phyloP scores from a whole-genome alignment of 2,329 filamentous ascomycete genomes.

The Huntiella omanensis region DNA sequence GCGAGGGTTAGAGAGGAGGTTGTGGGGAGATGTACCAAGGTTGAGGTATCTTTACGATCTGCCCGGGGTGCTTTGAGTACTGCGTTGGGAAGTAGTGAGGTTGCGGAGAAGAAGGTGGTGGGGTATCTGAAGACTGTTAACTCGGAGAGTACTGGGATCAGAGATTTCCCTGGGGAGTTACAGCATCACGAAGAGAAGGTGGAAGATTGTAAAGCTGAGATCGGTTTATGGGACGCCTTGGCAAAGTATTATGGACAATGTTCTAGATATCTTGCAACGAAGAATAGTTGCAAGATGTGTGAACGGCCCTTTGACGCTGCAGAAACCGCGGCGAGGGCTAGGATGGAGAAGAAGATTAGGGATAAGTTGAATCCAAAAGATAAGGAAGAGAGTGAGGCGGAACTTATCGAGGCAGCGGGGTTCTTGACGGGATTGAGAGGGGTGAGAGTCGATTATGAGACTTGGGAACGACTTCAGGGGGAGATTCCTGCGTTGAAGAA shows the following conservation, averaged over 20 bases:
- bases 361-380: slow-evolving; percentile 42
- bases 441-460: slow-evolving; percentile 52
- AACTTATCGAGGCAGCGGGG: slow-evolving; percentile 31
- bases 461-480: slow-evolving; percentile 47
- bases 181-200: slow-evolving; percentile 35
- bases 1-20: slow-evolving; percentile 52
- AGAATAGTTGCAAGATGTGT: slow-evolving; percentile 63
- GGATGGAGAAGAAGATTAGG: slow-evolving; percentile 47
- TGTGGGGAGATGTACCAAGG: slow-evolving; percentile 54
- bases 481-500: slow-evolving; percentile 53
- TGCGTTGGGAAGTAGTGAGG: slow-evolving; percentile 41
- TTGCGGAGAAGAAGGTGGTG: slow-evolving; percentile 38
- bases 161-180: slow-evolving; percentile 35
- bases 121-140: slow-evolving; percentile 27
- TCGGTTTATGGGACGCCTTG: slow-evolving; percentile 49
- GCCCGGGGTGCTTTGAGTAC: slow-evolving; percentile 44
- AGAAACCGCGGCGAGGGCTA: slow-evolving; percentile 36
- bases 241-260: slow-evolving; percentile 55
- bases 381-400: slow-evolving; percentile 41
- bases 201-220: slow-evolving; percentile 43
- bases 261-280: slow-evolving; percentile 42
- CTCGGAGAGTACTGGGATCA: slow-evolving; percentile 25
- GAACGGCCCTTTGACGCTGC: slow-evolving; percentile 46
- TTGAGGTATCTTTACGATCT: slow-evolving; percentile 53
- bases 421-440: slow-evolving; percentile 40